These are phyloP conservation scores for Puccinellia tenuiflora DNA, from an alignment of 176 grass and related monocot genomes.

Conservation along the genomic window DNA sequence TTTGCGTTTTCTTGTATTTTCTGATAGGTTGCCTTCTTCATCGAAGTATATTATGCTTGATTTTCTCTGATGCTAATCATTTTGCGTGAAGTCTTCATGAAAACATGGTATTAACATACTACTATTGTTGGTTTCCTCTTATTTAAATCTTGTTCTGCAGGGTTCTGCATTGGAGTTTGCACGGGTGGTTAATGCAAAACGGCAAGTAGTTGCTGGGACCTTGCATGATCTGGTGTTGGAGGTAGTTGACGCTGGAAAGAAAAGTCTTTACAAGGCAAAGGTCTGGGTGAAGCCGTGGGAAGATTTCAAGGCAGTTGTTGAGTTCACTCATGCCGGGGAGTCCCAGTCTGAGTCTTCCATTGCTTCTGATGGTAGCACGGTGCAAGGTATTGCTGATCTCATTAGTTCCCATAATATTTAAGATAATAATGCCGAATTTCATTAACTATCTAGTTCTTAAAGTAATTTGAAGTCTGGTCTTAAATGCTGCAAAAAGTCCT, in stretches of 20 bases:
- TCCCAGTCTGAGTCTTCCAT: conserved; percentile 15
- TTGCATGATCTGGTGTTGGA: conserved; percentile 67
- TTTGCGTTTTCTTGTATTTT: neutral
- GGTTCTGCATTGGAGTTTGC: conserved; percentile 65
- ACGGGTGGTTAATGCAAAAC: conserved; percentile 63
- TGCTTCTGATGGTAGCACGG: conserved; percentile 28
- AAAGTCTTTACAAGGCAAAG: conserved; percentile 79
- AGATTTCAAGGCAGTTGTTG: conserved; percentile 77
- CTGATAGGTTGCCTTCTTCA: neutral
- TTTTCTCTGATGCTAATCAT: neutral
- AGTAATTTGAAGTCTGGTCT: neutral
- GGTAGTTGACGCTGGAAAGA: conserved; percentile 75
- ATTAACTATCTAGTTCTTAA: neutral
- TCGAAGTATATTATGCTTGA: neutral
- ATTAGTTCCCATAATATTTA: neutral
- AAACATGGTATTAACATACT: neutral
- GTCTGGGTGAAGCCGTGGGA: conserved; percentile 96
- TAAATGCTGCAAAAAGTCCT: neutral
- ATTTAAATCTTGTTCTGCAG: conserved; percentile 32
- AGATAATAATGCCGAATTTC: neutral
- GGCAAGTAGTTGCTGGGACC: conserved; percentile 76
- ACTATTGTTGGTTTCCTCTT: neutral
- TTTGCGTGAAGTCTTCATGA: neutral
- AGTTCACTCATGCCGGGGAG: conserved; percentile 45
- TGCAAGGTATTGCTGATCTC: conserved; percentile 44